Evolutionary conservation across 441 rosid species (phyloP), one percentile per base, ranked within the genome.

Genomic region (Eugenia klotzschiana): DNA sequence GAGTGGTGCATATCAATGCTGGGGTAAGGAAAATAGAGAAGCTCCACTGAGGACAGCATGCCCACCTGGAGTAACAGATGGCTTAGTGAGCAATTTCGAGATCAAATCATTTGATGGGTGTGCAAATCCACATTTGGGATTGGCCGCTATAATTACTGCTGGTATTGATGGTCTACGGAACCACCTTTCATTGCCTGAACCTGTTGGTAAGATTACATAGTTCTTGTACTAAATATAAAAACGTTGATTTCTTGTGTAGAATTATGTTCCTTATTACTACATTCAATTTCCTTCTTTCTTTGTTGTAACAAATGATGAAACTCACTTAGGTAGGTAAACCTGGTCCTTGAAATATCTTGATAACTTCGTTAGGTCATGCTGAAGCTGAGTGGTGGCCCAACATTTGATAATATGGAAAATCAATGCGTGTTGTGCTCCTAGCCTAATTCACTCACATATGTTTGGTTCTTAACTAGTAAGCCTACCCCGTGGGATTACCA

Each of bases 11-110:
- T 96, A 90, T 84, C 94, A 89, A 41, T 95, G 98, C 87, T 97
- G 98, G 99, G 99, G 98, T 41, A 93, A 91, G 82, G 98, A 96
- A 88, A 97, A 95, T 89, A 92, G 98, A 49, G 99, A 95, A 86
- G 94, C 95, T 29, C 93, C 99, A 1, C 46, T 95, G 88, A 89
- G 98, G 87, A 92, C 97, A 18, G 93, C 99, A 46, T 94, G 98
- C 82, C 99, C 99, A 64, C 99, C 99, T 8, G 99, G 98, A 79
- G 82, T 92, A 74, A 64, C 54, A 12, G 90, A 94, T 83, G 99
- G 97, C 60, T 51, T 92, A 15, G 96, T 94, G 64, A 97, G 96
- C 92, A 97, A 97, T 90, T 97, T 97, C 81, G 99, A 97, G 91
- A 92, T 97, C 20, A 97, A 93, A 87, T 86, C 96, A 77, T 93